Conservation (phyloP, 176 grass and related monocot genomes). For the Secale cereale region DNA sequence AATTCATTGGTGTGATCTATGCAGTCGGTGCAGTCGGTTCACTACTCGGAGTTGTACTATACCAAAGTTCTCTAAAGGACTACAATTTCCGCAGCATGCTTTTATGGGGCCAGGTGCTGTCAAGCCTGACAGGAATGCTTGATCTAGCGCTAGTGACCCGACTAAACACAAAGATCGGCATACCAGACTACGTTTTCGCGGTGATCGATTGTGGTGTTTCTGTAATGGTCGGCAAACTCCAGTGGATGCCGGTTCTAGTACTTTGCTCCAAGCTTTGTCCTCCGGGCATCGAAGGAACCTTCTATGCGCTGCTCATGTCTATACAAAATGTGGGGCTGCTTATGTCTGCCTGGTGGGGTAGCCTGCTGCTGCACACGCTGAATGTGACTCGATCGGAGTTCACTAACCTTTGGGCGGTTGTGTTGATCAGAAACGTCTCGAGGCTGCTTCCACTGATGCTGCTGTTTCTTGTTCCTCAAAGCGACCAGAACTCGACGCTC, state of each 20-base stretch:
- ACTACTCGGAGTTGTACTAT: slow-evolving; percentile 70
- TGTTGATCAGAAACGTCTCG: slow-evolving; percentile 65
- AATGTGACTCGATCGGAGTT: slow-evolving; percentile 71
- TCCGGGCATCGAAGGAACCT: slow-evolving; percentile 71
- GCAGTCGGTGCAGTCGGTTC: slow-evolving; percentile 77
- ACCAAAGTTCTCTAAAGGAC: slow-evolving; percentile 65
- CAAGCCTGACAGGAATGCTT: slow-evolving; percentile 66
- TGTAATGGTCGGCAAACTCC: slow-evolving; percentile 51
- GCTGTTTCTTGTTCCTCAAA: slow-evolving; percentile 66
- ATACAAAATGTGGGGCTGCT: slow-evolving; percentile 69
- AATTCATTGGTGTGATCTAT: slow-evolving; percentile 63
- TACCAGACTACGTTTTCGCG: slow-evolving; percentile 66
- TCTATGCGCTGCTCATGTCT: slow-evolving; percentile 83
- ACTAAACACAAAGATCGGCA: slow-evolving; percentile 53
- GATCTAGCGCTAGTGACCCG: slow-evolving; percentile 65
- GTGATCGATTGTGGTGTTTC: slow-evolving; percentile 60
- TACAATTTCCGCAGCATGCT: slow-evolving; percentile 60
- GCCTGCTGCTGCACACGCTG: slow-evolving; percentile 64
- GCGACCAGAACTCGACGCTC: slow-evolving; percentile 44
- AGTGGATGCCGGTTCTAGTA: slow-evolving; percentile 84
- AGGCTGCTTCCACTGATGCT: slow-evolving; percentile 57
- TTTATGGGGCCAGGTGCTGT: slow-evolving; percentile 69
- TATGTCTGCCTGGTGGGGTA: slow-evolving; percentile 73
- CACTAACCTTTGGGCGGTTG: slow-evolving; percentile 58
- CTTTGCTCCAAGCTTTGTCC: slow-evolving; percentile 82